phyloP scores from a whole-genome alignment of 768 basidiomycete genomes.

The Leccinum subgranulosum region DNA sequence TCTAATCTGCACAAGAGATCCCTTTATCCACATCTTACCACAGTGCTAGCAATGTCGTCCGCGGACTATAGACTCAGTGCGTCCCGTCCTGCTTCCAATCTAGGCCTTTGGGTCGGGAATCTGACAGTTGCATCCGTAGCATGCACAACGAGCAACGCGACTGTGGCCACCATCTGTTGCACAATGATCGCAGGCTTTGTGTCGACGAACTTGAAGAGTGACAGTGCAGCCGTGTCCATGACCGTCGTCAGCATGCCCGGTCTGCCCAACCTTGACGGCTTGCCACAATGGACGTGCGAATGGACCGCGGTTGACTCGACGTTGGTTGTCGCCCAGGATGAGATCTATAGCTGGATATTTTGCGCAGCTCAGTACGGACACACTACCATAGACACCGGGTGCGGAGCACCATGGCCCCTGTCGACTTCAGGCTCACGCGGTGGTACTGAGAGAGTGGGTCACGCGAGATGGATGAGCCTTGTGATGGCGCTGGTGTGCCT shows the following conservation, averaged over 20 bases:
- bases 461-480: not conserved
- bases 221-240: not conserved
- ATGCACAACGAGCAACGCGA: conserved; percentile 5
- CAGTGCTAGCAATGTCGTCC: not conserved
- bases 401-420: not conserved
- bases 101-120: not conserved
- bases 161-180: conserved; percentile 7
- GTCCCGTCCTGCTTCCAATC: not conserved
- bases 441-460: not conserved
- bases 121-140: not conserved
- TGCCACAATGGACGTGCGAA: not conserved
- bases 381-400: not conserved
- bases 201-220: not conserved
- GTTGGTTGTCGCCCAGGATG: not conserved
- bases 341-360: not conserved
- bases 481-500: not conserved
- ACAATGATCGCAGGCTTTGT: not conserved
- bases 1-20: not conserved
- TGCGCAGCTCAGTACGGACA: not conserved
- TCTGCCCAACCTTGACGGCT: not conserved
- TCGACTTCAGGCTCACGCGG: not conserved
- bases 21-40: not conserved
- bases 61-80: not conserved
- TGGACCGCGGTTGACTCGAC: not conserved
- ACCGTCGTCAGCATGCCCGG: not conserved